Evolutionary conservation across 805 yeast genomes (phyloP), one percentile per base, ranked within the genome.

Genomic region (Candida insectorum): DNA sequence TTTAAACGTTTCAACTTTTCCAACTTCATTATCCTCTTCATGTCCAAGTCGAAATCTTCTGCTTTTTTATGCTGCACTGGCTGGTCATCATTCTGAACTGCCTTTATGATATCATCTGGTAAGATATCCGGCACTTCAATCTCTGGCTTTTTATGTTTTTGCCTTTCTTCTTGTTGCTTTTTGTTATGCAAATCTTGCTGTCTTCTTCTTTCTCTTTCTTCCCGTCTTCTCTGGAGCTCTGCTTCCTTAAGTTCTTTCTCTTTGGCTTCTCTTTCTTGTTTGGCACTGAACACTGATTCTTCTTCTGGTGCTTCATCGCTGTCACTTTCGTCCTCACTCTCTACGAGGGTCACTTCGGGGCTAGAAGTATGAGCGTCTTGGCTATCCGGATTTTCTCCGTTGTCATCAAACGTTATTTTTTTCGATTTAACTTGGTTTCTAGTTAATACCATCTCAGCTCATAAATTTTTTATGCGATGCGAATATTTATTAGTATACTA

Each of bases 241-340:
- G 43, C 28, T 31, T 43, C 39, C 24, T 43, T 34, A 18, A 43
- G 44, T 25, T 56, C 50, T 23, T 49, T 48, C 36, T 56, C 54
- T 33, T 51, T 49, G 24, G 54, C 51, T 27, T 61, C 36, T 28
- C 53, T 37, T 3, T 47, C 51, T 26, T 52, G 36, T 31, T 54
- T 62, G 21, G 62, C 44, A 24, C 44, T 41, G 6, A 50, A 35
- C 5, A 60, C 58, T 6, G 68, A 58, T 36, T 66, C 71, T 41
- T 65, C 72, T 47, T 66, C 72, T 11, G 73, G 73, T 1, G 71
- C 72, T 6, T 61, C 69, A 41, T 65, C 53, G 20, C 33, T 27
- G 10, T 30, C 40, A 7, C 29, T 16, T n/a, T 22, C 33, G 6
- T 28, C 17, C 15, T 36, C 37, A 24, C 27, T 26, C 12, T 43